Percentiles rank a stretch among this genome's conserved stretches.
Conservation (phyloP, 2,329 filamentous ascomycete species). For the Trichoderma sp. region DNA sequence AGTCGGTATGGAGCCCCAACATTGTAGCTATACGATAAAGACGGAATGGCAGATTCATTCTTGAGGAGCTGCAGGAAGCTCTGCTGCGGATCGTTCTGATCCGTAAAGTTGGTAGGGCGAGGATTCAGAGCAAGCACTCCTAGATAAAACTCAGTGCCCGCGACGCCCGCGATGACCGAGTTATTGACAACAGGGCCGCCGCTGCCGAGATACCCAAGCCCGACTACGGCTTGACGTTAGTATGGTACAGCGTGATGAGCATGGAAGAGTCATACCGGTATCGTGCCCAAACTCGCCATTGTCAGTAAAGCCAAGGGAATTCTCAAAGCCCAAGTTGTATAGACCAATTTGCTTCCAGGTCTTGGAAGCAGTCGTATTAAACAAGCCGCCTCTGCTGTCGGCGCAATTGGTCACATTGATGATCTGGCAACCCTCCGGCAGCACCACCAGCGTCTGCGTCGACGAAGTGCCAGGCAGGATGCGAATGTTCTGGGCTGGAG, state of each 20-base stretch:
- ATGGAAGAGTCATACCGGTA: constrained; percentile 1
- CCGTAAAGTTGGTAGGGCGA: constrained; percentile 18
- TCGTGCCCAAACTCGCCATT: constrained; percentile 19
- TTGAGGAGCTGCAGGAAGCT: constrained; percentile 20
- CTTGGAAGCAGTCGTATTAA: constrained; percentile 15
- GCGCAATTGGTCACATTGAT: constrained; percentile 14
- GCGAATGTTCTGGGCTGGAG: constrained; percentile 18
- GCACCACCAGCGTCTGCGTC: constrained; percentile 16
- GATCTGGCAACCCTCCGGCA: constrained; percentile 12
- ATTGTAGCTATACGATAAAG: constrained; percentile 20
- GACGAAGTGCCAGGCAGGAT: constrained; percentile 20
- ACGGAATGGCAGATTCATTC: constrained; percentile 17
- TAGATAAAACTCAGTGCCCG: constrained; percentile 19
- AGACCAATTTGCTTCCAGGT: constrained; percentile 18
- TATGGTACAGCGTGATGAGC: neutral
- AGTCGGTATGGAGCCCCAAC: constrained; percentile 18
- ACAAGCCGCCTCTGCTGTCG: constrained; percentile 14
- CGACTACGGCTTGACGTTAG: neutral
- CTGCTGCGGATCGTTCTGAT: constrained; percentile 19
- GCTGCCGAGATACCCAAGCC: constrained; percentile 19
- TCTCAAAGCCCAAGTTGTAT: constrained; percentile 16
- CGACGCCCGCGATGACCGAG: constrained; percentile 18
- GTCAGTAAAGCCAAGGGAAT: constrained; percentile 12
- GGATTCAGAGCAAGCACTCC: constrained; percentile 18
- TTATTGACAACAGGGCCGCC: constrained; percentile 20